Base-by-base conservation (phyloP, 192 early-diverging fungal genomes). In the Coemansia aciculifera region DNA sequence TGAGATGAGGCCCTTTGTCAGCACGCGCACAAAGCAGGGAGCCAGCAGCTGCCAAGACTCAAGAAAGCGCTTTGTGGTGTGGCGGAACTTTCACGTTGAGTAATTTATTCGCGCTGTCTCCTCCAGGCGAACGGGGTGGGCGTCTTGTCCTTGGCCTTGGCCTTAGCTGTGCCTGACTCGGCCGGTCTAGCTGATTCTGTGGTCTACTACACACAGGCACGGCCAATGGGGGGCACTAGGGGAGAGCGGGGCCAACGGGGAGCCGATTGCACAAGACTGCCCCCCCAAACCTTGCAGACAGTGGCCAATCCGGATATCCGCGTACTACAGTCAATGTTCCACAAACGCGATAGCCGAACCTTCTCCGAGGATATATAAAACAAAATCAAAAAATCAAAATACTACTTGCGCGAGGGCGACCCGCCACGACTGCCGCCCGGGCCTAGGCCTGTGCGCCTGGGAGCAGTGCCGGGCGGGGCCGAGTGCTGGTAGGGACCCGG, bases 351-450 rank as follows among this genome's bases (percentile, higher is more conserved):
- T n/a, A n/a, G 4, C 46, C 46, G 46, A 48, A 9, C 5, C 19
- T 48, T 48, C 46, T 48, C 46, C 46, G 46, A 48, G 5, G 5
- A 44, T 44, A 44, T 44, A 48, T 48, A n/a, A 37, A 13, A 48
- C 46, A 48, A n/a, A 21, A 48, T 48, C 19, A 21, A 48, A 48
- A 21, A 48, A 48, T 48, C 46, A 48, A 48, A 48, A 48, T n/a
- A 48, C 24, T 49, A 75, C 17, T 67, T 43, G 46, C 49, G 73
- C 39, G 64, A 32, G 13, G 73, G 73, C 59, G 73, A 75, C 24
- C 67, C 73, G 8, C 68, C 68, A 3, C 67, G 67, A 57, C 73
- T 69, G n/a, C 72, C 71, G 9, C 61, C 42, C 0, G 57, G 37
- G 51, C 73, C 66, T 9, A 63, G 42, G 62, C 62, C 66, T 0